These are phyloP conservation scores for Pseudogymnoascus sp. DNA, from an alignment of 2,329 filamentous ascomycete species.

Conservation along the genomic window DNA sequence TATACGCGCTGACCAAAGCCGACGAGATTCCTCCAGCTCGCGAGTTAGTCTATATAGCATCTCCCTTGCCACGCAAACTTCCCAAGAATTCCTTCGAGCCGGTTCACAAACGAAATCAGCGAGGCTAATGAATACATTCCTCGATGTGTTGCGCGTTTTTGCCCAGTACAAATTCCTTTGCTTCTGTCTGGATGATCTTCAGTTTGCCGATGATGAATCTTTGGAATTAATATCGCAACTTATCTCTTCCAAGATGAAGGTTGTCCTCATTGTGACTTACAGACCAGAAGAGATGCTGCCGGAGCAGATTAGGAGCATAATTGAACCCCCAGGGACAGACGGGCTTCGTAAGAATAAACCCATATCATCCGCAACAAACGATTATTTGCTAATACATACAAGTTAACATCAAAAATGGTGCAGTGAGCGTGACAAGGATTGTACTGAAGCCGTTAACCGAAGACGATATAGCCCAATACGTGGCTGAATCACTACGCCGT, in stretches of 20 bases:
- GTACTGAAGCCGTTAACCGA: conserved; percentile 66
- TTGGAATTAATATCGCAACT: conserved; percentile 76
- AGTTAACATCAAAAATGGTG: conserved; percentile 32
- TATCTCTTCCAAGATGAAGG: conserved; percentile 65
- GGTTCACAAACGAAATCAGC: conserved; percentile 55
- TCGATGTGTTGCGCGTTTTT: conserved; percentile 77
- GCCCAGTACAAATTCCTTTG: conserved; percentile 80
- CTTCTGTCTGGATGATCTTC: conserved; percentile 79
- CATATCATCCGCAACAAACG: background rate
- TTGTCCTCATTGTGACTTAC: conserved; percentile 73
- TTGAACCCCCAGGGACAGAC: conserved; percentile 46
- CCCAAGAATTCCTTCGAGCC: conserved; percentile 51
- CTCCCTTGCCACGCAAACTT: conserved; percentile 38
- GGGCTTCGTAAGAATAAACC: conserved; percentile 33
- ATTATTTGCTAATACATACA: conserved; percentile 20
- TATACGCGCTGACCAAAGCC: conserved; percentile 20
- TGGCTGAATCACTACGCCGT: conserved; percentile 71
- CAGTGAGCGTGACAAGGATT: conserved; percentile 58
- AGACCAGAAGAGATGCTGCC: conserved; percentile 55
- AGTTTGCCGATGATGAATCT: conserved; percentile 83
- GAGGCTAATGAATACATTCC: conserved; percentile 75
- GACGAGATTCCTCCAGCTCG: conserved; percentile 25
- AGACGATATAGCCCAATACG: conserved; percentile 72
- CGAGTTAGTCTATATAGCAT: conserved; percentile 23
- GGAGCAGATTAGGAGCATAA: conserved; percentile 45